Evolutionary conservation across 495 filamentous ascomycete genomes (phyloP).

Genomic region (Paragyromitra xinjiangensis): DNA sequence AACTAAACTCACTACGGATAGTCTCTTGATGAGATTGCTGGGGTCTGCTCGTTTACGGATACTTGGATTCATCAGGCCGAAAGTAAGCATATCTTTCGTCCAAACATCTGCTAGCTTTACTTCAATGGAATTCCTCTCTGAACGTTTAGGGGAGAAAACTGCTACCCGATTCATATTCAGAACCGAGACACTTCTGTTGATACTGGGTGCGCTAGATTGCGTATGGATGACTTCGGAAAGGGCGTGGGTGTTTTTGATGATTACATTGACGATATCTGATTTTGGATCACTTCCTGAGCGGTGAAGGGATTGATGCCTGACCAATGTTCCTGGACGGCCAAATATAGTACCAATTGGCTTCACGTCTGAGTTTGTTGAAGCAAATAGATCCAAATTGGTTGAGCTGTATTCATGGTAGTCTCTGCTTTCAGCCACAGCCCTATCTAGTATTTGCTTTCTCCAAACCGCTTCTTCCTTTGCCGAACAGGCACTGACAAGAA

Average conservation of each 20-base stretch:
- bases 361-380: slow-evolving; percentile 72
- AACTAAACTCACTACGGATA: slow-evolving; percentile 51
- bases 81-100: slow-evolving; percentile 82
- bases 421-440: slow-evolving; percentile 59
- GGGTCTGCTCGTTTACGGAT: slow-evolving; percentile 47
- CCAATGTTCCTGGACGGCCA: slow-evolving; percentile 74
- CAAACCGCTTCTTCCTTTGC: slow-evolving; percentile 81
- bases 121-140: slow-evolving; percentile 81
- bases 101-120: slow-evolving; percentile 78
- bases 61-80: slow-evolving; percentile 55
- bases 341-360: slow-evolving; percentile 77
- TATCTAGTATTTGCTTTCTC: slow-evolving; percentile 66
- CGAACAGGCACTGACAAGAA: slow-evolving; percentile 89
- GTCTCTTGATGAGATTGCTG: slow-evolving; percentile 50
- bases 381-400: slow-evolving; percentile 62
- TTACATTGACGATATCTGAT: slow-evolving; percentile 73
- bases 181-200: slow-evolving; percentile 77
- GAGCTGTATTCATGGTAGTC: slow-evolving; percentile 61
- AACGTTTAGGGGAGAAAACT: slow-evolving; percentile 72
- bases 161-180: slow-evolving; percentile 71
- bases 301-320: slow-evolving; percentile 82
- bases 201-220: slow-evolving; percentile 60
- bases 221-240: slow-evolving; percentile 64
- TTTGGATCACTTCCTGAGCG: slow-evolving; percentile 72
- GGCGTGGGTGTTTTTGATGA: slow-evolving; percentile 87